These are phyloP conservation scores for Aspergillus terreus DNA, from an alignment of 2,329 filamentous ascomycete species.

Conservation along the genomic window DNA sequence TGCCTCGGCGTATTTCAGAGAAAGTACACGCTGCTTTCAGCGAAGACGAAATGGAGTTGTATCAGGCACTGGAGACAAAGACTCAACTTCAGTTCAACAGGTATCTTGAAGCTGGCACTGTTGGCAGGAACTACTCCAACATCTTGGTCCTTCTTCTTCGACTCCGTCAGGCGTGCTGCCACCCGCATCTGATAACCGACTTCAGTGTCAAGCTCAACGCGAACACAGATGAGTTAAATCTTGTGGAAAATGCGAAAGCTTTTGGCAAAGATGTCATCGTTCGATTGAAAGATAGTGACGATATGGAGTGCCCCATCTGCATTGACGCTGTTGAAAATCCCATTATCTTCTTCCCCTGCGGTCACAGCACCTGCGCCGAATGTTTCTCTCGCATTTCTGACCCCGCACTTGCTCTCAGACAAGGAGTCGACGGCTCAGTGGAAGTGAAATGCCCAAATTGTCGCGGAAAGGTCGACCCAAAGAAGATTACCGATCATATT, in stretches of 20 bases:
- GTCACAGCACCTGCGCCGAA: slow-evolving; percentile 73
- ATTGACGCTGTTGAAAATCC: slow-evolving; percentile 72
- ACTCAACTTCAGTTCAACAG: slow-evolving; percentile 71
- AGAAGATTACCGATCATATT: slow-evolving; percentile 68
- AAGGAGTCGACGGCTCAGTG: slow-evolving; percentile 55
- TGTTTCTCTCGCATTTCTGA: slow-evolving; percentile 71
- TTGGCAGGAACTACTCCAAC: slow-evolving; percentile 72
- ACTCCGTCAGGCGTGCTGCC: slow-evolving; percentile 76
- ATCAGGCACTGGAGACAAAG: slow-evolving; percentile 62
- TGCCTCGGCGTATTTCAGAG: slow-evolving; percentile 64
- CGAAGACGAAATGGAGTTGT: slow-evolving; percentile 62
- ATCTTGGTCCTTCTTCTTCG: slow-evolving; percentile 76
- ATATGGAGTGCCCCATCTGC: slow-evolving; percentile 79
- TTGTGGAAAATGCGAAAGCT: slow-evolving; percentile 60
- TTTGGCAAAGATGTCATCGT: slow-evolving; percentile 59
- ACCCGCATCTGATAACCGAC: slow-evolving; percentile 68
- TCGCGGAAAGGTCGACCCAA: slow-evolving; percentile 62
- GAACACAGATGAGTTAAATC: slow-evolving; percentile 51
- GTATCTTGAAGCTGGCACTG: slow-evolving; percentile 65
- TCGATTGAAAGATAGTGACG: slow-evolving; percentile 60
- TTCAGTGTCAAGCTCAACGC: slow-evolving; percentile 52
- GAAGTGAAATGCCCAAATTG: slow-evolving; percentile 72
- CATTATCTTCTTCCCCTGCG: slow-evolving; percentile 75
- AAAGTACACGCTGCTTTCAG: slow-evolving; percentile 63
- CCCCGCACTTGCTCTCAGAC: slow-evolving; percentile 53